Percentiles rank a stretch among this genome's conserved stretches.
Evolutionary conservation across 2,329 filamentous ascomycete species (phyloP).

Genomic region (Colletotrichum salicis): DNA sequence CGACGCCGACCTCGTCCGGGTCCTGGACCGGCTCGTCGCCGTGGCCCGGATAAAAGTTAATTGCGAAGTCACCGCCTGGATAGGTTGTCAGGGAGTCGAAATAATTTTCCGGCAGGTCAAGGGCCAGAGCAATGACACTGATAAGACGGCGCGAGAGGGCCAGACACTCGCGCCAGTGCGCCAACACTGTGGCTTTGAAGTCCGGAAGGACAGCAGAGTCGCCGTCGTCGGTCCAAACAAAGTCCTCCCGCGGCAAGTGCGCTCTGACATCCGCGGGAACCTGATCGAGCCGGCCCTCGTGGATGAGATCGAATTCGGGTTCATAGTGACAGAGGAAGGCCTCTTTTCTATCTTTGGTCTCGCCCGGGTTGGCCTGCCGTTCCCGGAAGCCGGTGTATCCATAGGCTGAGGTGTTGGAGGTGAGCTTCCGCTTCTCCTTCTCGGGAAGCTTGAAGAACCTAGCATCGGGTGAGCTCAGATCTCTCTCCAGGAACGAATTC

Average conservation of each 20-base stretch:
- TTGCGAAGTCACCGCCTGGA: constrained; percentile 40
- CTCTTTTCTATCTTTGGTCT: constrained; percentile 44
- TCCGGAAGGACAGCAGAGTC: constrained; percentile 49
- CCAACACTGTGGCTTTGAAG: constrained; percentile 53
- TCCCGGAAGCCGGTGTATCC: constrained; percentile 30
- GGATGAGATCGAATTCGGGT: constrained; percentile 51
- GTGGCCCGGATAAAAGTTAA: constrained; percentile 40
- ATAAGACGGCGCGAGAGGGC: constrained; percentile 38
- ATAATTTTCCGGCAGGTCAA: constrained; percentile 37
- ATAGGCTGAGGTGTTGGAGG: constrained; percentile 38
- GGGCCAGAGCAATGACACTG: constrained; percentile 38
- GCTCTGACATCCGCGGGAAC: constrained; percentile 29
- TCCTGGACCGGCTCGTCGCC: constrained; percentile 28
- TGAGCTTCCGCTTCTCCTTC: constrained; percentile 42
- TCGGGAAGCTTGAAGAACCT: constrained; percentile 44
- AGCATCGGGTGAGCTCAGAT: constrained; percentile 38
- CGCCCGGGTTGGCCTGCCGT: constrained; percentile 37
- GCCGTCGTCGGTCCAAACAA: constrained; percentile 28
- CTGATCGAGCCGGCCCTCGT: constrained; percentile 12
- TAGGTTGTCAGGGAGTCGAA: constrained; percentile 36
- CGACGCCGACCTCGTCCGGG: constrained; percentile 51
- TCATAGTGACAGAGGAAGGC: constrained; percentile 50
- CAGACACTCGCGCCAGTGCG: constrained; percentile 50
- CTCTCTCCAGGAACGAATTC: not conserved
- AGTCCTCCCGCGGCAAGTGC: constrained; percentile 33